Conservation (phyloP, 2,329 filamentous ascomycete species). For the Pyrenophora teres region DNA sequence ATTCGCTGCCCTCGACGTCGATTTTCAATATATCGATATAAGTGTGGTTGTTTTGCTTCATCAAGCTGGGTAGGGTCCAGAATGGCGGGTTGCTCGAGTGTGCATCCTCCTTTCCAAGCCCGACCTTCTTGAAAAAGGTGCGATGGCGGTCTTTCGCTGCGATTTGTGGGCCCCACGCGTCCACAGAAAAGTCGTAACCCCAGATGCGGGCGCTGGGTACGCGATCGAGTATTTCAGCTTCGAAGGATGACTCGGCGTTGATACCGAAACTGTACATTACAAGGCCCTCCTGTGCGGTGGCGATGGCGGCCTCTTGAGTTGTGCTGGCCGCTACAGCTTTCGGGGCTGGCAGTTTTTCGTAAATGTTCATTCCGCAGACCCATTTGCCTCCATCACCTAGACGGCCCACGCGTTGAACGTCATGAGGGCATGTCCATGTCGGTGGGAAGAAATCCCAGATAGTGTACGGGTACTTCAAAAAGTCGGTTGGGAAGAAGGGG, state of each 20-base stretch:
- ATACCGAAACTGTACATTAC: constrained; percentile 44
- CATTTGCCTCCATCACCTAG: constrained; percentile 44
- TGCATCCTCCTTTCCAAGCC: constrained; percentile 34
- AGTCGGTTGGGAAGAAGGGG: constrained; percentile 39
- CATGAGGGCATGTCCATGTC: constrained; percentile 42
- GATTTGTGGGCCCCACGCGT: constrained; percentile 40
- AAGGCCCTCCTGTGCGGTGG: constrained; percentile 23
- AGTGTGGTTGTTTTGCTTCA: constrained; percentile 40
- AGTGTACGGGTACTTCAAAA: constrained; percentile 39
- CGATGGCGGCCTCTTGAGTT: constrained; percentile 18
- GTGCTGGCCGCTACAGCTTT: constrained; percentile 15
- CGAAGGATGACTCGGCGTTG: constrained; percentile 42
- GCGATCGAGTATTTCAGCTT: constrained; percentile 43
- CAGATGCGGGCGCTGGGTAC: constrained; percentile 39
- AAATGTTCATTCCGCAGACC: constrained; percentile 44
- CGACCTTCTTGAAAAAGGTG: constrained; percentile 39
- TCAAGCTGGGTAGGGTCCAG: constrained; percentile 35
- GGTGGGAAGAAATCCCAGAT: constrained; percentile 44
- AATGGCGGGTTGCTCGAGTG: constrained; percentile 29
- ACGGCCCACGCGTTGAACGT: constrained; percentile 39
- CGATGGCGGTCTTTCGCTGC: constrained; percentile 23
- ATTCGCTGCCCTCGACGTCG: constrained; percentile 42
- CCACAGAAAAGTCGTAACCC: constrained; percentile 42
- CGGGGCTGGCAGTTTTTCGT: constrained; percentile 31
- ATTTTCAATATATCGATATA: constrained; percentile 45